Conservation (phyloP, 2,329 filamentous ascomycete species). For the Aspergillus ochraceus region DNA sequence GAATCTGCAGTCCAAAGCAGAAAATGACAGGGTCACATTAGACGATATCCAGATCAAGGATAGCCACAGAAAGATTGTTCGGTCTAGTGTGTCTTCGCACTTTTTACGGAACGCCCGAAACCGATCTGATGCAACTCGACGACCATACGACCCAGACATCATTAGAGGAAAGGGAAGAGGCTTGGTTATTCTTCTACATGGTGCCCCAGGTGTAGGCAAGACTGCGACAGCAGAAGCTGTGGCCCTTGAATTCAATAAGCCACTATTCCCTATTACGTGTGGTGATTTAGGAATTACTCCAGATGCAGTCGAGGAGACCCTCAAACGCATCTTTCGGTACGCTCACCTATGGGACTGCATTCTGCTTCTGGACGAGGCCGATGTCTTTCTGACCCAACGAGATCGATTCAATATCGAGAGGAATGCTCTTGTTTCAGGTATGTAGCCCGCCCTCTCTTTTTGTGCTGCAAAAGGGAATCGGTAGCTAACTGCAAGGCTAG, state of each 20-base stretch:
- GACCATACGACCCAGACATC: too few species aligned
- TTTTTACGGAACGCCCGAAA: too few species aligned
- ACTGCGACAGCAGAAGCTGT: slow-evolving; percentile 6
- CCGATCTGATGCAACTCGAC: too few species aligned
- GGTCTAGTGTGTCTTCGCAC: too few species aligned
- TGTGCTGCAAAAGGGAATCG: background rate
- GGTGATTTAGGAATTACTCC: slow-evolving; percentile 50
- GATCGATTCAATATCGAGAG: slow-evolving; percentile 12
- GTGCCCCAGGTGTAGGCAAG: slow-evolving; percentile 10
- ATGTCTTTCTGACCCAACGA: slow-evolving; percentile 18
- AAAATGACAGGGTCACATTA: too few species aligned
- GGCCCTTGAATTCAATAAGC: background rate
- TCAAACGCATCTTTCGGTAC: slow-evolving; percentile 47
- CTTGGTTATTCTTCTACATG: slow-evolving; percentile 6
- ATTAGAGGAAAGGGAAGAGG: slow-evolving; percentile 3
- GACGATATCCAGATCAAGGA: too few species aligned
- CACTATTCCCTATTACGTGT: slow-evolving; percentile 47
- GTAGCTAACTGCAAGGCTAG: background rate
- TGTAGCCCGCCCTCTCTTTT: background rate
- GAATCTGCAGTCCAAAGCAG: too few species aligned
- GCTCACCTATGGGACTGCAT: slow-evolving; percentile 36
- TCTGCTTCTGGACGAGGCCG: slow-evolving; percentile 22
- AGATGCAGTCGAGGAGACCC: slow-evolving; percentile 40
- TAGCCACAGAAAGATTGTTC: too few species aligned
- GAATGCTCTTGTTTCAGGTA: slow-evolving; percentile 26